Percentiles rank a stretch among this genome's conserved stretches.
Evolutionary conservation across 1,284 basidiomycete species (phyloP).

Genomic region (Ustilago cynodontis): DNA sequence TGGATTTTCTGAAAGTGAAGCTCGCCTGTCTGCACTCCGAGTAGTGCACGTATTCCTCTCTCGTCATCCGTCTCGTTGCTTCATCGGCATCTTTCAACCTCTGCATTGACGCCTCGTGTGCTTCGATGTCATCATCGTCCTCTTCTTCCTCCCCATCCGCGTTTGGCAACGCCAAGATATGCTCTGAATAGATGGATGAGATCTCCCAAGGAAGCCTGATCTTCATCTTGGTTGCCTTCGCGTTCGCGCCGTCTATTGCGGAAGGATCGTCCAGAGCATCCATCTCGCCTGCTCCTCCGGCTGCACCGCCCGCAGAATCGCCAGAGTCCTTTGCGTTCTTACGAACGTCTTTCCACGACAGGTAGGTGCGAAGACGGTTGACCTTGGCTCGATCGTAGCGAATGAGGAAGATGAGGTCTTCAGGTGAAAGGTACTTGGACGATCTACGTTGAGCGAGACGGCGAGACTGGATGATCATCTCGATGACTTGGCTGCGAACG

Average conservation of each 20-base stretch:
- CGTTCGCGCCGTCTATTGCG: conserved; percentile 69
- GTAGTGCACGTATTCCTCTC: conserved; percentile 97
- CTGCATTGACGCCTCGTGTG: conserved; percentile 91
- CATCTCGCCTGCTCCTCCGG: conserved; percentile 62
- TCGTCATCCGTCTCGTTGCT: conserved; percentile 92
- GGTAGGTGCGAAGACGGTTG: conserved; percentile 89
- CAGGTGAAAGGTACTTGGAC: conserved; percentile 86
- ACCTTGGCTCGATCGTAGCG: conserved; percentile 94
- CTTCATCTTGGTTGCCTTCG: conserved; percentile 90
- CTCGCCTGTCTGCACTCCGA: conserved; percentile 96
- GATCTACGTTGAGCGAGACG: conserved; percentile 83
- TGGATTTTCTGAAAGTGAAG: conserved; percentile 89
- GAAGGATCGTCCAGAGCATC: conserved; percentile 45
- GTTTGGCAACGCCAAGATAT: conserved; percentile 74
- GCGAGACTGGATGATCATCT: conserved; percentile 91
- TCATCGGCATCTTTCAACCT: conserved; percentile 87
- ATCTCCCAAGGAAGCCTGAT: conserved; percentile 98
- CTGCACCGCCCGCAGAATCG: conserved; percentile 75
- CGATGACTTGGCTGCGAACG: conserved; percentile 90
- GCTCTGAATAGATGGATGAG: conserved; percentile 82
- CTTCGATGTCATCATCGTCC: conserved; percentile 90
- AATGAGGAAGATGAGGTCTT: conserved; percentile 96
- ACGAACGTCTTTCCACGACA: conserved; percentile 98
- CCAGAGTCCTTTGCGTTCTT: conserved; percentile 87
- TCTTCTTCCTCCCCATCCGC: conserved; percentile 90